phyloP scores from a whole-genome alignment of 2,329 filamentous ascomycete genomes.

The Claviceps lovelessii region DNA sequence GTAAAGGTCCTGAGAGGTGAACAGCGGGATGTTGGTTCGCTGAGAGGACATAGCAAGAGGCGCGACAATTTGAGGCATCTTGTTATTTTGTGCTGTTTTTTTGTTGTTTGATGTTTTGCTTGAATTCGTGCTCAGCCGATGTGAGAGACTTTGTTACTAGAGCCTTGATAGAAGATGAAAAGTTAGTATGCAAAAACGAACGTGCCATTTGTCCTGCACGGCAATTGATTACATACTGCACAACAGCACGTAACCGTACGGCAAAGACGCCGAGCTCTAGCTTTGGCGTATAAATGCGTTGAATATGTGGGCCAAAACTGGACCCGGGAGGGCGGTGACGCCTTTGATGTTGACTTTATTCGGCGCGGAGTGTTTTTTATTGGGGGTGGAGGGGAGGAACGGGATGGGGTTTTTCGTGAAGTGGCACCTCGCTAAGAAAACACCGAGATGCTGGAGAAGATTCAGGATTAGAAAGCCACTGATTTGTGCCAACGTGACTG shows the following conservation, averaged over 20 bases:
- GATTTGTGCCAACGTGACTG: not conserved
- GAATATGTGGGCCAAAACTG: not conserved
- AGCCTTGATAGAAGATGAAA: not conserved
- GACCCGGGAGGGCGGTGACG: not conserved
- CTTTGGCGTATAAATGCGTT: not conserved
- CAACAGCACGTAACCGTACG: not conserved
- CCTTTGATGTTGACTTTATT: no score
- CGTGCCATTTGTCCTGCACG: not conserved
- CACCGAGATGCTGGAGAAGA: not conserved
- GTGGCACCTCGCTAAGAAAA: not conserved
- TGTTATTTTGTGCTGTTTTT: not conserved
- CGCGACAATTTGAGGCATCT: constrained; percentile 25
- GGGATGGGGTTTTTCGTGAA: not conserved
- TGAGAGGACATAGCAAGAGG: constrained; percentile 34
- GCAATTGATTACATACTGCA: not conserved
- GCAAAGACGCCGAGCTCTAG: not conserved
- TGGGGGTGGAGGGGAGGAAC: no score
- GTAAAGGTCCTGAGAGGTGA: constrained; percentile 36
- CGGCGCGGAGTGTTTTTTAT: no score
- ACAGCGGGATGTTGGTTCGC: constrained; percentile 28
- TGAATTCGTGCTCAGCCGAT: no score
- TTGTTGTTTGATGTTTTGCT: constrained; percentile 6
- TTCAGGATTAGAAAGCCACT: not conserved
- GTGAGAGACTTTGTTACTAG: not conserved
- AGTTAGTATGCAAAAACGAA: not conserved